Evolutionary conservation across 2,329 filamentous ascomycete species (phyloP).

Genomic region (Alternaria triticina): DNA sequence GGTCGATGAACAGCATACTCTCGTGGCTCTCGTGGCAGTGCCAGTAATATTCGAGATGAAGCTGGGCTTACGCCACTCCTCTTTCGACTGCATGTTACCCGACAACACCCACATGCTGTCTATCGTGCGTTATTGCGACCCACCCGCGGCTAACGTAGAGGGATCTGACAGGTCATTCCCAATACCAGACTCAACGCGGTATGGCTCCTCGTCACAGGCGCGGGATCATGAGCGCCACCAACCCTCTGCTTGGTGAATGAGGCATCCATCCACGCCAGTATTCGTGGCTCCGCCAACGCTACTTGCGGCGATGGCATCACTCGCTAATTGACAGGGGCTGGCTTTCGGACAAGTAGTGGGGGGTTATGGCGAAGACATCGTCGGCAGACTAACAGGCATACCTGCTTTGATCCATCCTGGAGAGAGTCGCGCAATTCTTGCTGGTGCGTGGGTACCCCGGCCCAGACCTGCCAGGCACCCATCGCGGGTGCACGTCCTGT

Average conservation of each 20-base stretch:
- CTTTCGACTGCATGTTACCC: constrained; percentile 25
- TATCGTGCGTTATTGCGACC: constrained; percentile 26
- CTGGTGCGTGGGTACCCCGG: constrained; percentile 34
- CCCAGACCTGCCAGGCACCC: constrained; percentile 26
- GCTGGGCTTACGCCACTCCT: constrained; percentile 27
- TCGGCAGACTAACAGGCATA: constrained; percentile 1
- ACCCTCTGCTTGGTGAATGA: constrained; percentile 28
- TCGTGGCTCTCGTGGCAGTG: constrained; percentile 31
- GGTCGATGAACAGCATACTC: constrained; percentile 11
- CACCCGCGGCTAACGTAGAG: constrained; percentile 21
- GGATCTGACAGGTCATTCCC: constrained; percentile 32
- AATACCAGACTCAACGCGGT: constrained; percentile 32
- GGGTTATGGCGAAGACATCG: not conserved
- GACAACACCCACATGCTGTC: constrained; percentile 22
- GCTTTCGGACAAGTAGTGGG: not conserved
- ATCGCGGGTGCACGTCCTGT: constrained; percentile 33
- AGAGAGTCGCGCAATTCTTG: constrained; percentile 28
- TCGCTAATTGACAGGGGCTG: constrained; percentile 10
- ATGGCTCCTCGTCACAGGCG: constrained; percentile 31
- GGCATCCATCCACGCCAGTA: constrained; percentile 21
- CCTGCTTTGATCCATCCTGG: constrained; percentile 6
- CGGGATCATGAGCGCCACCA: constrained; percentile 38
- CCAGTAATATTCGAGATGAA: constrained; percentile 30
- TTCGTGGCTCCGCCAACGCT: constrained; percentile 20
- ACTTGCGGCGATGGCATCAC: constrained; percentile 10